Conservation (phyloP, 2,329 filamentous ascomycete genomes). For the Epichloe amarillans region DNA sequence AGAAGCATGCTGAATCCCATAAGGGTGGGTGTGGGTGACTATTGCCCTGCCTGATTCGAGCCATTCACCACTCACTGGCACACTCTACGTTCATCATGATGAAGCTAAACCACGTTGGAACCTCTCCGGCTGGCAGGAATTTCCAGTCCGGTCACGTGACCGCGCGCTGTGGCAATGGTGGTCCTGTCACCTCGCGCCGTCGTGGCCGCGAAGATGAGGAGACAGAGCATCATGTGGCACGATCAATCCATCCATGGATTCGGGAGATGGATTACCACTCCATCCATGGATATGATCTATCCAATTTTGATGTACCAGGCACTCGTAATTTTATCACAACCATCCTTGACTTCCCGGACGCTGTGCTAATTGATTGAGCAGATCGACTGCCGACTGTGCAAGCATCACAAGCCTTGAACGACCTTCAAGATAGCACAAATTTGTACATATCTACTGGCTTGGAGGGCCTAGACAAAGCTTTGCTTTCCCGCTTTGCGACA, state of each 20-base stretch:
- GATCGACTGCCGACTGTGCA: conserved; percentile 68
- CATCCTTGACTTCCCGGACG: not conserved
- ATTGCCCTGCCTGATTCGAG: too few species aligned
- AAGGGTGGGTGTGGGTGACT: too few species aligned
- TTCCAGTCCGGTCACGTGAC: not conserved
- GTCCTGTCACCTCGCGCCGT: not conserved
- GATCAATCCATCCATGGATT: conserved; percentile 9
- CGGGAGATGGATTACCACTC: conserved; percentile 43
- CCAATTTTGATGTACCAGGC: conserved; percentile 43
- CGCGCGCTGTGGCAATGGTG: not conserved
- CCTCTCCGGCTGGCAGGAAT: not conserved
- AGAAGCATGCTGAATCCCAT: not conserved
- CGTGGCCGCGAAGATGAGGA: not conserved
- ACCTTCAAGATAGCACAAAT: conserved; percentile 36
- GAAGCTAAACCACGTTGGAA: not conserved
- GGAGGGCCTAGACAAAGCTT: conserved; percentile 33
- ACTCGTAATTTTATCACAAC: conserved; percentile 29
- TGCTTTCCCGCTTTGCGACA: conserved; percentile 16
- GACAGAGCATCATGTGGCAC: not conserved
- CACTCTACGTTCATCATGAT: not conserved
- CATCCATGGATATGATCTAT: conserved; percentile 45
- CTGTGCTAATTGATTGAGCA: conserved; percentile 18
- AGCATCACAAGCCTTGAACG: conserved; percentile 56
- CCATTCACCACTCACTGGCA: not conserved
- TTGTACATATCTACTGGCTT: conserved; percentile 45